Evolutionary conservation across 352 stramenopile genomes (phyloP), one percentile per base, ranked within the genome.

Genomic region (Phytophthora crassamura): DNA sequence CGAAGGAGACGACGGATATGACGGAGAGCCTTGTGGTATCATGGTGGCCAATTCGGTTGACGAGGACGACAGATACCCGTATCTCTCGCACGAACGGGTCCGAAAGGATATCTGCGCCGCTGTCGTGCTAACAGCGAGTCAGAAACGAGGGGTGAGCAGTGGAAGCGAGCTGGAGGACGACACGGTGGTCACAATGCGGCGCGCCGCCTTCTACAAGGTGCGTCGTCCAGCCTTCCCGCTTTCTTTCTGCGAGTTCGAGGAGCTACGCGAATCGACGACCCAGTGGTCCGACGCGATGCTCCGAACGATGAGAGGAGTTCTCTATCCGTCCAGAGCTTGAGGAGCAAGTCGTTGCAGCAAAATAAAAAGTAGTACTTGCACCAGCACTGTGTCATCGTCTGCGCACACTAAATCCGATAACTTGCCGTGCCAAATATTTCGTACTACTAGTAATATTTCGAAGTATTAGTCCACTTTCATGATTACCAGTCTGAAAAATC

Each of bases 1-100:
- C 7, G 45, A 65, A 11, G 41, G 51, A 20, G 36, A 69, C 9
- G 43, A 39, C 12, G 63, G 64, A 11, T 63, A 59, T n/a, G 45
- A 41, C 2, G 59, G 64, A 8, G 30, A 68, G 32, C 45, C 58
- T 28, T 68, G 56, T 12, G 63, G 34, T 20, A 30, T 76, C 14
- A 40, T 72, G 28, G 42, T 54, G 10, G 41, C 28, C 7, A 52
- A 79, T 48, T 74, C 53, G 18, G 71, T 79, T 15, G 63, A 77
- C 47, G 54, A 67, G 15, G 71, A 79, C 46, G 56, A 65, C 7
- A 60, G 51, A 32, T 73, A 73, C n/a, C 66, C 66, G 22, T 78
- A 78, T 22, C 11, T 59, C 5, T 57, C 67, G 14, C 33, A 50
- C 8, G 46, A 38, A 5, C 38, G 63, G 8, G 56, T 77, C 7